Evolutionary conservation across 257 asterid species (phyloP).

Genomic region (Galeopsis tetrahit): DNA sequence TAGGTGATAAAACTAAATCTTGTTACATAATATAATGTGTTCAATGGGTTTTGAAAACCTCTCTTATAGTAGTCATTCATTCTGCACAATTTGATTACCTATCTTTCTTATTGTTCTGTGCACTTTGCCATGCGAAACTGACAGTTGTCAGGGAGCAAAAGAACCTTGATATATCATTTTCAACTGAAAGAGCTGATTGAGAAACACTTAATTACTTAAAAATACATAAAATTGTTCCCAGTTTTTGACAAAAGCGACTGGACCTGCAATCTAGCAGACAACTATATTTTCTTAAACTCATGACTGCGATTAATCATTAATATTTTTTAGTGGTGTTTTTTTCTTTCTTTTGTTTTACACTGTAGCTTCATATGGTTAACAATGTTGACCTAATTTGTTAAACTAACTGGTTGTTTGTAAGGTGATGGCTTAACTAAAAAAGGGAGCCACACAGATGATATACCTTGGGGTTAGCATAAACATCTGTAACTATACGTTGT

Average conservation of each 20-base stretch:
- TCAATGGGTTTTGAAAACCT: conserved; percentile 5
- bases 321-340: not conserved
- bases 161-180: conserved; percentile 12
- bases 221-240: not conserved
- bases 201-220: not conserved
- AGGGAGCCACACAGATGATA: not conserved
- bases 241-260: not conserved
- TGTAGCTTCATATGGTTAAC: conserved; percentile 17
- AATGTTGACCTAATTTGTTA: not conserved
- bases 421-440: conserved; percentile 11
- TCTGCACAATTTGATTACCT: conserved; percentile 21
- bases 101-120: conserved; percentile 23
- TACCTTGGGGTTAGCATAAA: conserved; percentile 9
- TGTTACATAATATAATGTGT: conserved; percentile 1
- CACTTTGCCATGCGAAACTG: conserved; percentile 20
- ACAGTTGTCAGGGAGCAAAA: not conserved
- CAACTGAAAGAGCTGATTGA: conserved; percentile 12
- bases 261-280: not conserved
- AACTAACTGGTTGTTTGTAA: conserved; percentile 17
- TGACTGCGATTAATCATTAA: not conserved
- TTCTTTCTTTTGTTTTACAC: not conserved
- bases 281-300: not conserved
- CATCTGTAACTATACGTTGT: not conserved
- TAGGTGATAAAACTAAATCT: conserved; percentile 14
- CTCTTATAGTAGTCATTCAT: conserved; percentile 14